Percentiles rank a stretch among this genome's conserved stretches.
Evolutionary conservation across 768 basidiomycete genomes (phyloP).

Genomic region (Xerocomellus chrysenteron): DNA sequence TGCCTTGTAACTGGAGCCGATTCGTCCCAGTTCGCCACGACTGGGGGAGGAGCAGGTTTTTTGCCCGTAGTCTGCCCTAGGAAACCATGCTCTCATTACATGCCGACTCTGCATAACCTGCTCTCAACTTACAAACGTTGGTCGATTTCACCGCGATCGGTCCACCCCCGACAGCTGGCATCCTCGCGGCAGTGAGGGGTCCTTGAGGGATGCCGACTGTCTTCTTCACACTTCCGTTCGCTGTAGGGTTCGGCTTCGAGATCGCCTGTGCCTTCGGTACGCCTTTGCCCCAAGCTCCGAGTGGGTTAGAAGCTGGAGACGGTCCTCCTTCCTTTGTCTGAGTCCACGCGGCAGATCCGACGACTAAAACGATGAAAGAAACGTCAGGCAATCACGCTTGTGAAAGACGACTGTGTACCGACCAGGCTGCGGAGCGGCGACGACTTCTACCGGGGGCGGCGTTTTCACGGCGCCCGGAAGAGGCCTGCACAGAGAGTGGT

Average conservation of each 20-base stretch:
- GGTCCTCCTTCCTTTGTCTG: constrained; percentile 13
- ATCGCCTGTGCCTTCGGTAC: constrained; percentile 6
- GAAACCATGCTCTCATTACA: neutral
- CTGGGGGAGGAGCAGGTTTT: neutral
- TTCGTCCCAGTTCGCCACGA: constrained; percentile 22
- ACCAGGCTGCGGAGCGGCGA: constrained; percentile 34
- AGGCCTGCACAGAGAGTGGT: constrained; percentile 41
- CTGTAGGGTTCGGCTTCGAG: constrained; percentile 12
- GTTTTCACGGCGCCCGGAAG: constrained; percentile 37
- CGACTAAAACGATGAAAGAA: constrained; percentile 17
- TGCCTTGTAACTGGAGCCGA: constrained; percentile 13
- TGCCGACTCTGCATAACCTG: neutral
- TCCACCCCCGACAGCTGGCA: constrained; percentile 31
- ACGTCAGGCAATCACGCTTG: constrained; percentile 3
- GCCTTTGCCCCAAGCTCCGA: constrained; percentile 21
- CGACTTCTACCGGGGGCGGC: constrained; percentile 20
- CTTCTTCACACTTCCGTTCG: constrained; percentile 25
- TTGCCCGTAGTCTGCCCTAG: constrained; percentile 17
- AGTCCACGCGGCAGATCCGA: constrained; percentile 29
- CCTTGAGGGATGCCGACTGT: constrained; percentile 3
- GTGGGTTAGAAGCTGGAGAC: neutral
- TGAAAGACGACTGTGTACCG: constrained; percentile 3
- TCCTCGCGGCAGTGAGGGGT: neutral
- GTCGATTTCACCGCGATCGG: constrained; percentile 24
- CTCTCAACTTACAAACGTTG: constrained; percentile 29